These are phyloP conservation scores for Abrus precatorius DNA, from an alignment of 306 rosid genomes.

Conservation along the genomic window DNA sequence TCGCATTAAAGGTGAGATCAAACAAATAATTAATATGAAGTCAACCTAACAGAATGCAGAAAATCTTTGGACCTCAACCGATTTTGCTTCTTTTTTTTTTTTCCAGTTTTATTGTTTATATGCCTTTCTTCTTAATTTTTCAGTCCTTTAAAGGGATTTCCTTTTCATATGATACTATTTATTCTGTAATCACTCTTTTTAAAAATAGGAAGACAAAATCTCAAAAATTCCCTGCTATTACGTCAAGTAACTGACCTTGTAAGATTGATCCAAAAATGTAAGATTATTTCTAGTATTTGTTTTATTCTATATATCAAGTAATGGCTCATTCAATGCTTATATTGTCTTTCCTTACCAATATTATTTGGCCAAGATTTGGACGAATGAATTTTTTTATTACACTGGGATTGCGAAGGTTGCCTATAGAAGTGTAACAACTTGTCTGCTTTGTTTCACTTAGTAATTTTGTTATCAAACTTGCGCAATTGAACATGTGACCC, in stretches of 20 bases:
- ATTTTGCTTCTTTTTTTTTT: conserved; percentile 22
- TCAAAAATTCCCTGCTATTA: conserved; percentile 27
- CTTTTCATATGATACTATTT: conserved; percentile 28
- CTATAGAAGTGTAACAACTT: conserved; percentile 30
- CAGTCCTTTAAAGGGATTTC: conserved; percentile 15
- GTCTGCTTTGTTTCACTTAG: conserved; percentile 18
- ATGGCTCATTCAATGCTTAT: conserved; percentile 20
- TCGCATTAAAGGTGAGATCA: conserved; percentile 39
- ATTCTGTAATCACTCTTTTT: conserved; percentile 26
- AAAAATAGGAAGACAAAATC: conserved; percentile 26
- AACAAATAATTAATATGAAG: conserved; percentile 25
- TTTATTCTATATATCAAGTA: conserved; percentile 17
- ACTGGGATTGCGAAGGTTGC: background rate
- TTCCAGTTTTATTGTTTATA: conserved; percentile 23
- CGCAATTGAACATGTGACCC: conserved; percentile 11
- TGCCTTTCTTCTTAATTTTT: conserved; percentile 22
- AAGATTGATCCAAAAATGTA: conserved; percentile 29
- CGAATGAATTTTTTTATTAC: conserved; percentile 11
- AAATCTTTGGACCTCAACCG: conserved; percentile 27
- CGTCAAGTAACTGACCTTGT: conserved; percentile 34
- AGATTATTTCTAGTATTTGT: conserved; percentile 5
- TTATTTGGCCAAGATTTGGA: conserved; percentile 27
- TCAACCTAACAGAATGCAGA: conserved; percentile 40
- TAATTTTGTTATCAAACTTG: conserved; percentile 39
- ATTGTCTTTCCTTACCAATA: conserved; percentile 7